phyloP scores from a whole-genome alignment of 441 rosid genomes.

The Eruca vesicaria region DNA sequence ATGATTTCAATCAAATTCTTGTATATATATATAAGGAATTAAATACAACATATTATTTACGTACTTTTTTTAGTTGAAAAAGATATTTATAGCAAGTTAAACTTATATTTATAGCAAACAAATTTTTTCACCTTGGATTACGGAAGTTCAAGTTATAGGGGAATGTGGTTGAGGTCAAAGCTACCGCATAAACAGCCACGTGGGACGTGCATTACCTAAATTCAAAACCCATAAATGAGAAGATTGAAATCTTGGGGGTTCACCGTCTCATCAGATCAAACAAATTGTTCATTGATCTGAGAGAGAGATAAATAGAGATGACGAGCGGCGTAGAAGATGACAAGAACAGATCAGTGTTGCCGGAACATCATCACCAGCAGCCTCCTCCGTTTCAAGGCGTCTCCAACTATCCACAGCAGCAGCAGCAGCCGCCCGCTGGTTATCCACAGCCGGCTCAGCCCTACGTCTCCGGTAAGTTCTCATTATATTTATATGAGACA shows the following conservation, averaged over 20 bases:
- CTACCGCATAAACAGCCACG: conserved; percentile 20
- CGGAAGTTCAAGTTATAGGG: not conserved
- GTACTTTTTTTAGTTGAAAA: not conserved
- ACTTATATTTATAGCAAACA: not conserved
- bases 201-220: not conserved
- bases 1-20: not conserved
- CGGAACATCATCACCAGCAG: conserved; percentile 32
- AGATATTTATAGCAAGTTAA: not conserved
- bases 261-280: conserved; percentile 25
- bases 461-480: conserved; percentile 47
- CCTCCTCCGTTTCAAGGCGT: conserved; percentile 72
- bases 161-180: not conserved
- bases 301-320: not conserved
- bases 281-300: conserved; percentile 23
- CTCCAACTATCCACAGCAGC: conserved; percentile 61
- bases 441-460: conserved; percentile 87
- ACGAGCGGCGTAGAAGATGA: conserved; percentile 40
- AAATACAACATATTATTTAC: not conserved
- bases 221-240: not conserved
- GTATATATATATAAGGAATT: not conserved
- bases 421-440: conserved; percentile 48
- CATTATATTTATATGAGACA: conserved; percentile 33
- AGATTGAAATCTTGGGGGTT: not conserved
- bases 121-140: not conserved
- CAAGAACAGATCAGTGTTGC: conserved; percentile 39